Base-by-base conservation (phyloP, 2,329 filamentous ascomycete species). In the Lecanoromycetidae sp. region DNA sequence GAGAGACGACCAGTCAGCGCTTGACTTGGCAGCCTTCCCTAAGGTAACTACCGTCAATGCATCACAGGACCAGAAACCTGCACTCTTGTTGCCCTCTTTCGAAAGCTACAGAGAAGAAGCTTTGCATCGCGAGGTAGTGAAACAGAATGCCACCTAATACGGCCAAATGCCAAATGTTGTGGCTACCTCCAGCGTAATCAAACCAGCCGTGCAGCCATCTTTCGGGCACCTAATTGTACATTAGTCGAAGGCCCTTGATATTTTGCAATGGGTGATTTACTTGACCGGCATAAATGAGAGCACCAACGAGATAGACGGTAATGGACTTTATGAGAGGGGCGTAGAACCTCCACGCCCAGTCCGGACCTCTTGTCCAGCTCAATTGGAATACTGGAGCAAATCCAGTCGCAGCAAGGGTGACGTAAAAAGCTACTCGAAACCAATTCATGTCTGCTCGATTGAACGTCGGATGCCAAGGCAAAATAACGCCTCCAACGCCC, bases 151-250 rank as follows among this genome's bases (percentile, higher is more conserved):
- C 91, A 13, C 88, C 87, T 23, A 98, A 70, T 9, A 98, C 91
- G 6, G 91, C 91, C 27, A 94, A 67, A 65, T 98, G 91, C 91
- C 91, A 98, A 49, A 98, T 79, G 64, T 98, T 98, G 67, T 98
- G 91, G 63, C 86, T 93, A 37, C 87, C 88, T 32, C 91, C 91
- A 33, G 93, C 75, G 62, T 96, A 96, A 65, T 98, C 91, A 57
- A 98, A 98, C 61, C 83, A 78, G 41, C 91, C 91, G 0, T 91
- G 91, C 57, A 75, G 83, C 84, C 87, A 98, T 52, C 88, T 75
- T 70, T 98, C 91, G 2, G 91, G 91, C 12, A 55, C 36, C 48
- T 52, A 15, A 63, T 82, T 87, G 8, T 20, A 88, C 88, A 61
- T 50, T 32, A 50, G 37, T 32, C 17, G 27, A 26, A 15, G 15